Evolutionary conservation across 192 early-diverging fungal genomes (phyloP).

Genomic region (Coemansia reversa): DNA sequence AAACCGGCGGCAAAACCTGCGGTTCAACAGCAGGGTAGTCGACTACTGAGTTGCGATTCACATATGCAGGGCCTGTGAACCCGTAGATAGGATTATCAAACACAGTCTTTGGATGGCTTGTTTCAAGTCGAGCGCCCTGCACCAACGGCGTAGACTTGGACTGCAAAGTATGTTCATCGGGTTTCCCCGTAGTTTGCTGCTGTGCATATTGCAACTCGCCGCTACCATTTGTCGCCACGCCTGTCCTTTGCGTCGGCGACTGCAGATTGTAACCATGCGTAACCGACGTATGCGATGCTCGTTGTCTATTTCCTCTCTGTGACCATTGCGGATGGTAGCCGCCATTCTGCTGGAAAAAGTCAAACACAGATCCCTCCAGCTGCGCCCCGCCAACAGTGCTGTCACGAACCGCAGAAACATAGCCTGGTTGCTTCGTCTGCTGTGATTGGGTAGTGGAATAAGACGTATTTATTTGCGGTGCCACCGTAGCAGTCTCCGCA

Average conservation of each 20-base stretch:
- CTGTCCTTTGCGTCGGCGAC: not conserved
- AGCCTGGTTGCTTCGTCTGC: not conserved
- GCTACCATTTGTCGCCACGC: too few relatives aligned
- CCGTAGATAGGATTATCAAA: conserved; percentile 58
- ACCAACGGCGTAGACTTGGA: conserved; percentile 4
- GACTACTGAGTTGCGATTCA: not conserved
- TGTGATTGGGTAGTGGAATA: too few relatives aligned
- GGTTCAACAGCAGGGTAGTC: conserved; percentile 16
- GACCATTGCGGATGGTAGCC: not conserved
- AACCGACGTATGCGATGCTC: conserved; percentile 1
- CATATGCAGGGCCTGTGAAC: conserved; percentile 35
- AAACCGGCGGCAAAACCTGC: not conserved
- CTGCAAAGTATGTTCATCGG: not conserved
- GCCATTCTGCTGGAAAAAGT: conserved; percentile 9
- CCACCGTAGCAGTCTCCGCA: not conserved
- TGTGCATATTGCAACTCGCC: conserved; percentile 7
- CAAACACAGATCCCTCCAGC: conserved; percentile 1
- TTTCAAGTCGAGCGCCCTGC: conserved; percentile 4
- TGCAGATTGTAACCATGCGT: conserved; percentile 14
- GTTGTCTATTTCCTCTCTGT: not conserved
- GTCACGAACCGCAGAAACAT: not conserved
- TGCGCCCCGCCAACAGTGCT: not conserved
- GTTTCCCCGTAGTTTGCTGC: not conserved
- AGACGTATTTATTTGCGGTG: too few relatives aligned
- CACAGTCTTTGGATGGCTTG: conserved; percentile 46